These are phyloP conservation scores for Kwoniella botswanensis DNA, from an alignment of 768 basidiomycete species.

Conservation along the genomic window DNA sequence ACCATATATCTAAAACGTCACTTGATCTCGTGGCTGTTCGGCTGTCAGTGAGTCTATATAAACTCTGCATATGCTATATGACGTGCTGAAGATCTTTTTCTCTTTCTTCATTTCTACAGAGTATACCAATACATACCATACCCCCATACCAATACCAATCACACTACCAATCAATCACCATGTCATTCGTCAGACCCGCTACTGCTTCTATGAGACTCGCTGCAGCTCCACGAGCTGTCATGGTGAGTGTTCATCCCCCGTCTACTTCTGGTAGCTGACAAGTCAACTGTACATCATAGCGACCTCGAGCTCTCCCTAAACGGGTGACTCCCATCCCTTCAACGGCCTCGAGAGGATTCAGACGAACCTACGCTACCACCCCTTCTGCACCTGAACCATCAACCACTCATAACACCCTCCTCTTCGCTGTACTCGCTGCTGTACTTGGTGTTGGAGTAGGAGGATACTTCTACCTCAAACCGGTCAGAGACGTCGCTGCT, in stretches of 20 bases:
- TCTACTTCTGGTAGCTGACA: neutral
- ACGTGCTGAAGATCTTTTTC: neutral
- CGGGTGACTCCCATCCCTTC: conserved; percentile 8
- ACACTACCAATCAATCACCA: neutral
- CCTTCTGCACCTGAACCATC: conserved; percentile 19
- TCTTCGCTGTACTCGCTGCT: conserved; percentile 51
- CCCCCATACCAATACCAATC: neutral
- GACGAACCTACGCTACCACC: conserved; percentile 26
- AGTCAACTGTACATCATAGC: neutral
- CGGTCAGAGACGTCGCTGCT: conserved; percentile 47
- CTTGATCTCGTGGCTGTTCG: neutral
- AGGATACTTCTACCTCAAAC: conserved; percentile 52
- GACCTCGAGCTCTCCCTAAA: conserved; percentile 21
- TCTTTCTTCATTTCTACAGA: neutral
- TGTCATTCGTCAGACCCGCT: conserved; percentile 32
- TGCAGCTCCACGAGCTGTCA: conserved; percentile 20
- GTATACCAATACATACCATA: neutral
- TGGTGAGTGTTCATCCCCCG: conserved; percentile 6
- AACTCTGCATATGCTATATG: neutral
- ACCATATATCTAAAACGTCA: neutral
- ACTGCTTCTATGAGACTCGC: conserved; percentile 31
- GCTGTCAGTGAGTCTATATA: neutral
- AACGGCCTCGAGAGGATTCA: conserved; percentile 13
- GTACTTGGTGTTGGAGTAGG: conserved; percentile 48
- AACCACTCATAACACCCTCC: conserved; percentile 25